Conservation (phyloP, 805 yeast genomes). For the Candida koratica region DNA sequence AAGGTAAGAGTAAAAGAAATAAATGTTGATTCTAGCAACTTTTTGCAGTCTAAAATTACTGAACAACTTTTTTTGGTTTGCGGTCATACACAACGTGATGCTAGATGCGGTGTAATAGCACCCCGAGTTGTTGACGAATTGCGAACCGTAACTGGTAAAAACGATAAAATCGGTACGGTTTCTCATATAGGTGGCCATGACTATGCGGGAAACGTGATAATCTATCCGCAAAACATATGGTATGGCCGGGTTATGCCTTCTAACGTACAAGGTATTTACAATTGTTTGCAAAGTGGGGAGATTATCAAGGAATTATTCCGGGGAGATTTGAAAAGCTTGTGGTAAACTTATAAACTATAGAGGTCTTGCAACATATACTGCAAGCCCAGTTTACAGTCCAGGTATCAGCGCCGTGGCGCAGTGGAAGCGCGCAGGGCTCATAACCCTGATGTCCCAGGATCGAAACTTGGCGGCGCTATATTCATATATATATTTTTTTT, state of each 20-base stretch:
- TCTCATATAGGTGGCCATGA: slow-evolving; percentile 87
- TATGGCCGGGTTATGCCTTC: slow-evolving; percentile 70
- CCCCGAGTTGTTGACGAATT: slow-evolving; percentile 45
- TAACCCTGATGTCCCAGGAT: slow-evolving; percentile 97
- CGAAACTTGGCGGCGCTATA: slow-evolving; percentile 95
- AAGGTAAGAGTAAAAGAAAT: background rate
- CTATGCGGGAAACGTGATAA: slow-evolving; percentile 77
- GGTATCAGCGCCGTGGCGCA: slow-evolving; percentile 85
- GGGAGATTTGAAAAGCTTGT: too few relatives aligned
- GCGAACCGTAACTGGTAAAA: slow-evolving; percentile 28
- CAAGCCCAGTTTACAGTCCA: too few relatives aligned
- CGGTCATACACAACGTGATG: slow-evolving; percentile 62
- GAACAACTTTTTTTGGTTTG: slow-evolving; percentile 50
- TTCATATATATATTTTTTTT: too few relatives aligned
- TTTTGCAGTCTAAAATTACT: slow-evolving; percentile 9
- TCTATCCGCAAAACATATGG: slow-evolving; percentile 57
- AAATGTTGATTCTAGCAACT: background rate
- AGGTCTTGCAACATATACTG: too few relatives aligned
- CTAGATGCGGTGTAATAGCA: slow-evolving; percentile 65
- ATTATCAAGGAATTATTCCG: slow-evolving; percentile 58
- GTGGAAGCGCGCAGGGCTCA: slow-evolving; percentile 99
- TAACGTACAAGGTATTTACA: slow-evolving; percentile 64
- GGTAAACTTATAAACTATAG: too few relatives aligned
- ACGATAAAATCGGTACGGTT: slow-evolving; percentile 46
- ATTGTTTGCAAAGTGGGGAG: slow-evolving; percentile 46